Conservation (phyloP, 352 stramenopile species). For the Globisporangium nunn region DNA sequence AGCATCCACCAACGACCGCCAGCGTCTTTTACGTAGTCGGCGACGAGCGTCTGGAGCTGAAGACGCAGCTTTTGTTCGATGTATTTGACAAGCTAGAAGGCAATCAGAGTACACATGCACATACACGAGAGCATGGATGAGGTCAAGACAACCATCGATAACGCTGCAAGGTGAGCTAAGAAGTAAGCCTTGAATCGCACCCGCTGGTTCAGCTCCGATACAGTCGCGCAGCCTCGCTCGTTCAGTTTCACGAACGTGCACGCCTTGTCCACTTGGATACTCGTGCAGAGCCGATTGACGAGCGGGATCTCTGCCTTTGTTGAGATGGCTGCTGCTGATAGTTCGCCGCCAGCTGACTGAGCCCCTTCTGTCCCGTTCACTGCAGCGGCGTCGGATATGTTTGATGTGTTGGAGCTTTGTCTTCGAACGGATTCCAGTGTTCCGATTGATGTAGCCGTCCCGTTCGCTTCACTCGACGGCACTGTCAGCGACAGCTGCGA, state of each 20-base stretch:
- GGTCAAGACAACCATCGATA: neutral
- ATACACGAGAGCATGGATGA: neutral
- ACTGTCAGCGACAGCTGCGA: neutral
- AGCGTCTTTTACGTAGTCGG: slow-evolving; percentile 66
- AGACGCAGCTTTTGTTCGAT: slow-evolving; percentile 57
- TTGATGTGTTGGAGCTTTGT: neutral
- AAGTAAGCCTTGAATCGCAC: slow-evolving; percentile 19
- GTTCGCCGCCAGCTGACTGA: slow-evolving; percentile 8
- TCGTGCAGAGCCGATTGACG: slow-evolving; percentile 55
- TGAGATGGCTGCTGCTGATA: slow-evolving; percentile 6
- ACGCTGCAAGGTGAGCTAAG: neutral
- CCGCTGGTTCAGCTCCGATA: slow-evolving; percentile 63
- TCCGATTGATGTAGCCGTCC: neutral
- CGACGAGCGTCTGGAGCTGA: slow-evolving; percentile 55
- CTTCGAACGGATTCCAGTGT: neutral
- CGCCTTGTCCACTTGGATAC: slow-evolving; percentile 44
- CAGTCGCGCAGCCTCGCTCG: slow-evolving; percentile 51
- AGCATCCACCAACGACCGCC: slow-evolving; percentile 70
- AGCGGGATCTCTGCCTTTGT: slow-evolving; percentile 19
- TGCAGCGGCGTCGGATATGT: neutral
- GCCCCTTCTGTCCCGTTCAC: neutral
- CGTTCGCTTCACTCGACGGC: neutral
- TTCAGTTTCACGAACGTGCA: slow-evolving; percentile 81
- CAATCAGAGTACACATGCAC: neutral
- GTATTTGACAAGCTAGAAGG: slow-evolving; percentile 55